Conservation (phyloP, 106 monocot genomes). For the Dendrobium chrysotoxum region DNA sequence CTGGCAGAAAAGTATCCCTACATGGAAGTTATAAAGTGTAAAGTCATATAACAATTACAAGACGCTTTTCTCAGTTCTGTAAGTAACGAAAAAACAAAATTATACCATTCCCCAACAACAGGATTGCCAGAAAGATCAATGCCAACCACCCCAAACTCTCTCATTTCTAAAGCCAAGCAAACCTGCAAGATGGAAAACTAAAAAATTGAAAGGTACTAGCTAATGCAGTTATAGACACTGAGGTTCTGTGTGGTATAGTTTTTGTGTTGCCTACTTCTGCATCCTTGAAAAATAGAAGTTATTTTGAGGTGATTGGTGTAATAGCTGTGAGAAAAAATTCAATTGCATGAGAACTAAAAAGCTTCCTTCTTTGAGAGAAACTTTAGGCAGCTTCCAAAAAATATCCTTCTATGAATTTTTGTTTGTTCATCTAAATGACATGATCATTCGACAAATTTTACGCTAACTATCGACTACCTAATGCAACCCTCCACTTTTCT, state of each 20-base stretch:
- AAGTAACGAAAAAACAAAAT: not conserved
- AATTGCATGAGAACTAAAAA: not conserved
- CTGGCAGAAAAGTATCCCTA: slow-evolving; percentile 81
- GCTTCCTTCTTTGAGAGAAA: not conserved
- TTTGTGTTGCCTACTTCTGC: not conserved
- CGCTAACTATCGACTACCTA: too few relatives aligned
- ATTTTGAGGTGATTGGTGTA: not conserved
- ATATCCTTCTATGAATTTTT: not conserved
- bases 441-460: not conserved
- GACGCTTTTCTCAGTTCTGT: not conserved
- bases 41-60: not conserved
- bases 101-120: slow-evolving; percentile 85
- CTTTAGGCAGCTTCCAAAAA: not conserved
- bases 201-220: not conserved
- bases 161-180: slow-evolving; percentile 76
- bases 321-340: not conserved
- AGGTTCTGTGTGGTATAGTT: not conserved
- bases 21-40: slow-evolving; percentile 10
- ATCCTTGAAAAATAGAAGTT: not conserved
- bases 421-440: not conserved
- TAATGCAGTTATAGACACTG: not conserved
- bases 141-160: slow-evolving; percentile 76
- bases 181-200: slow-evolving; percentile 33
- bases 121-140: slow-evolving; percentile 98
- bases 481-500: too few relatives aligned